Conservation (phyloP, 2,329 filamentous ascomycete species). For the Mycogone perniciosa region DNA sequence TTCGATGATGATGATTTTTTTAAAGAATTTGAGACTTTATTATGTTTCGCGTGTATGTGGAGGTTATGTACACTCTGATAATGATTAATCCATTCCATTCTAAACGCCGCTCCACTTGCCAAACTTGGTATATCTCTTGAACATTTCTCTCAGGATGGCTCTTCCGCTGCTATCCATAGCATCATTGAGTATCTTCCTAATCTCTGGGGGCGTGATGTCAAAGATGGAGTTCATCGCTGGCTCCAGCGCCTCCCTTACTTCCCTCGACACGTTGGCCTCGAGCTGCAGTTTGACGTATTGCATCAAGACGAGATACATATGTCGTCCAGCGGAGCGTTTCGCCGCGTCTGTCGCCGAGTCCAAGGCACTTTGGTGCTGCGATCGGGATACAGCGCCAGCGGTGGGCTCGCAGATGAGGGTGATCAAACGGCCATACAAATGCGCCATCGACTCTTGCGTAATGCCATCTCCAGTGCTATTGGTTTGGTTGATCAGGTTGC, state of each 20-base stretch:
- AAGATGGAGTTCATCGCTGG: conserved; percentile 54
- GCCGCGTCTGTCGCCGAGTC: conserved; percentile 56
- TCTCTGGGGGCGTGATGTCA: conserved; percentile 50
- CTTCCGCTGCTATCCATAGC: conserved; percentile 53
- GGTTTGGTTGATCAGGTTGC: conserved; percentile 37
- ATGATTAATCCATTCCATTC: conserved; percentile 7
- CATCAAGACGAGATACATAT: conserved; percentile 56
- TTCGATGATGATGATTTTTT: not conserved
- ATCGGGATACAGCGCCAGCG: conserved; percentile 46
- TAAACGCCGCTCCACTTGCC: conserved; percentile 58
- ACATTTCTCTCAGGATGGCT: conserved; percentile 53
- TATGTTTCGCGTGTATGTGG: not conserved
- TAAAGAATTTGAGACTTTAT: not conserved
- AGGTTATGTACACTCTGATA: conserved; percentile 9
- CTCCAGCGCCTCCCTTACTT: conserved; percentile 49
- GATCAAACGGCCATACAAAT: conserved; percentile 47
- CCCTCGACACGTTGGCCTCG: conserved; percentile 44
- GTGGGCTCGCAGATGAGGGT: conserved; percentile 56
- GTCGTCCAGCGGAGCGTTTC: conserved; percentile 53
- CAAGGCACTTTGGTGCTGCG: conserved; percentile 38
- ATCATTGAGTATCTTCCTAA: conserved; percentile 52
- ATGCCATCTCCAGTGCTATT: conserved; percentile 16
- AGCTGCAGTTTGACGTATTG: conserved; percentile 56
- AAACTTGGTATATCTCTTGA: conserved; percentile 54
- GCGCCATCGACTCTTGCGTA: conserved; percentile 39